These are phyloP conservation scores for Leptodontidium sp. DNA, from an alignment of 2,329 filamentous ascomycete species.

Conservation along the genomic window DNA sequence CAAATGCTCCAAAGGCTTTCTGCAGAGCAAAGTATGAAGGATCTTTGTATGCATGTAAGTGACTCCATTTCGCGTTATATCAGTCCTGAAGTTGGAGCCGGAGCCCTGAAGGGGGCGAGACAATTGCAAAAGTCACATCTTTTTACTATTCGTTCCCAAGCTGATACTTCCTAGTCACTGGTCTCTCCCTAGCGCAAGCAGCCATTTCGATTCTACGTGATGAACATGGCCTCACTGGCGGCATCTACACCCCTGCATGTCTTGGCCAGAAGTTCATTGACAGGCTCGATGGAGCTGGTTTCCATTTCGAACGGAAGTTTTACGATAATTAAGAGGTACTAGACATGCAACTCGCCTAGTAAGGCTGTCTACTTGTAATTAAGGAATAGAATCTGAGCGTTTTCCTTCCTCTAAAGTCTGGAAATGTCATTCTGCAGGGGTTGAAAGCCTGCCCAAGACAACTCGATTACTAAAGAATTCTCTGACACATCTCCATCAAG, in stretches of 20 bases:
- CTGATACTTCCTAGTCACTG: constrained; percentile 63
- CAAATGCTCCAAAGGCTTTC: constrained; percentile 53
- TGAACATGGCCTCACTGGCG: constrained; percentile 65
- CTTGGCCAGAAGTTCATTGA: constrained; percentile 74
- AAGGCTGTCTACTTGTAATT: neutral
- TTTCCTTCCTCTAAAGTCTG: too few species aligned
- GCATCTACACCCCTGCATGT: constrained; percentile 75
- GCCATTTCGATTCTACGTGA: constrained; percentile 72
- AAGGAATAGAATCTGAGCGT: too few species aligned
- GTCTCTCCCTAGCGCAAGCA: constrained; percentile 67
- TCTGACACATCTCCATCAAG: too few species aligned
- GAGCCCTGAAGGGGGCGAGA: neutral
- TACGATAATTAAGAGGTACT: constrained; percentile 42
- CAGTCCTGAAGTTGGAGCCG: too few species aligned
- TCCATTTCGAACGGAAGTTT: constrained; percentile 67
- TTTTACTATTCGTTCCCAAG: neutral
- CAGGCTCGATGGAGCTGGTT: constrained; percentile 65
- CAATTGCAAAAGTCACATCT: neutral
- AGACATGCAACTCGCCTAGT: neutral
- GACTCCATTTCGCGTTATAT: neutral
- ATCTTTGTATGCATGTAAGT: constrained; percentile 70
- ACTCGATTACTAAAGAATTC: too few species aligned
- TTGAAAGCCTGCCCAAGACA: too few species aligned
- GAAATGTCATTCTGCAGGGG: too few species aligned
- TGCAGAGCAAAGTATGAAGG: constrained; percentile 65